phyloP scores from a whole-genome alignment of 768 basidiomycete genomes.

The Lactifluus piperatus region DNA sequence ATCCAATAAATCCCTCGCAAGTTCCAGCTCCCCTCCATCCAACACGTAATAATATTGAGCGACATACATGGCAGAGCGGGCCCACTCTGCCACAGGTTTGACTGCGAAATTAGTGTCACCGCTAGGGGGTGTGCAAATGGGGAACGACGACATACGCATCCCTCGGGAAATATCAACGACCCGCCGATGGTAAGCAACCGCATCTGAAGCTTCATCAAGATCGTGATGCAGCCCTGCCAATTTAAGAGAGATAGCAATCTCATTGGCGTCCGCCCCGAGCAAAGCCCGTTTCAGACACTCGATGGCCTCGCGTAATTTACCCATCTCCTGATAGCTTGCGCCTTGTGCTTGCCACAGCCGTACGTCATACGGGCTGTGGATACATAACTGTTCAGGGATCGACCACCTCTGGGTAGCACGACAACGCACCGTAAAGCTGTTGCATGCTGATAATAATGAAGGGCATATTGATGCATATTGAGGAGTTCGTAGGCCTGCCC shows the following conservation, averaged over 20 bases:
- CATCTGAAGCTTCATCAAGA: constrained; percentile 56
- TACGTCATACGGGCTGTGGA: constrained; percentile 81
- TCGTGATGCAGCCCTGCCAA: constrained; percentile 64
- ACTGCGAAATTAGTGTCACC: constrained; percentile 31
- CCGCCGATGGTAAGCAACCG: constrained; percentile 73
- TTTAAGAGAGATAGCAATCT: constrained; percentile 63
- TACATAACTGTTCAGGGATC: not conserved
- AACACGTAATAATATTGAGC: constrained; percentile 68
- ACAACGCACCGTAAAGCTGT: constrained; percentile 71
- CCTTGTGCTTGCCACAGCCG: constrained; percentile 95
- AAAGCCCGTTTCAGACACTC: constrained; percentile 89
- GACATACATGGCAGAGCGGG: constrained; percentile 76
- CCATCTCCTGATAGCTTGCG: constrained; percentile 87
- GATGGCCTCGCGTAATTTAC: constrained; percentile 82
- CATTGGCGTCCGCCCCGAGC: constrained; percentile 67
- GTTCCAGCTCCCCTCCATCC: constrained; percentile 51
- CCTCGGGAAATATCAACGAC: constrained; percentile 65
- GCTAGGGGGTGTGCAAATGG: not conserved
- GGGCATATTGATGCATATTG: constrained; percentile 93
- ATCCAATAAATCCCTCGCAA: constrained; percentile 70
- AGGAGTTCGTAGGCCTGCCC: constrained; percentile 96
- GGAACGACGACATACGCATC: constrained; percentile 38
- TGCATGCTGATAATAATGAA: constrained; percentile 95
- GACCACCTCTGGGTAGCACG: not conserved
- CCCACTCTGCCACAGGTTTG: constrained; percentile 67